Base-by-base conservation (phyloP, 2,329 filamentous ascomycete species). In the Clonostachys solani region DNA sequence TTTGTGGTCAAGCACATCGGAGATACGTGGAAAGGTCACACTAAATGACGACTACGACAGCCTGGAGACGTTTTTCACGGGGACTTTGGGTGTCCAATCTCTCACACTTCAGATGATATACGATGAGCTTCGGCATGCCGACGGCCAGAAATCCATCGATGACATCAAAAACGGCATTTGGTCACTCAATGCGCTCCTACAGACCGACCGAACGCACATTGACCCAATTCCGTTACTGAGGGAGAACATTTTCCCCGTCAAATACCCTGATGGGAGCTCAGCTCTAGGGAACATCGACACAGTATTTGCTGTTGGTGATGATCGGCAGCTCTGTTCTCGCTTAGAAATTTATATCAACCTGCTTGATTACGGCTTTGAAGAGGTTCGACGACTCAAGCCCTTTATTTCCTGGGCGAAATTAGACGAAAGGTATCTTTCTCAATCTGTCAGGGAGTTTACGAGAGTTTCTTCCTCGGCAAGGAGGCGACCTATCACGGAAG, bases 381-480 rank as follows among this genome's bases (percentile, higher is more conserved):
- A 72, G 2, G 53, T 67, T 5, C 51, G 48, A 3, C 49, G 46
- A 0, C 47, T 73, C 1, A 47, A 46, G 4, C 56, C 56, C 1
- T 62, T 72, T 5, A 13, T 72, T 5, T 40, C 54, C 0, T 73
- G 69, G 69, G 43, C 54, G 5, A 48, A 54, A 1, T 49, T 72
- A 0, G 55, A 60, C 8, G 23, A 45, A 1, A 55, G 63, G 6
- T 68, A 61, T 45, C 35, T 72, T 2, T 71, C 67, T 2, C 33
- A 5, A 6, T 49, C 50, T 10, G 61, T 67, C 1, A 60, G 56
- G n/a, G 62, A 71, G 36, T 60, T 62, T 1, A 29, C 23, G 5
- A 29, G 23, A 1, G 23, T 29, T 29, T 29, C 23, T 29, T 3
- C 23, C 23, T 10, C 3, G 10, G 23, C 23, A 29, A 29, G 8